These are phyloP conservation scores for Wickerhamiella nectarea DNA, from an alignment of 805 yeast genomes.

Conservation along the genomic window DNA sequence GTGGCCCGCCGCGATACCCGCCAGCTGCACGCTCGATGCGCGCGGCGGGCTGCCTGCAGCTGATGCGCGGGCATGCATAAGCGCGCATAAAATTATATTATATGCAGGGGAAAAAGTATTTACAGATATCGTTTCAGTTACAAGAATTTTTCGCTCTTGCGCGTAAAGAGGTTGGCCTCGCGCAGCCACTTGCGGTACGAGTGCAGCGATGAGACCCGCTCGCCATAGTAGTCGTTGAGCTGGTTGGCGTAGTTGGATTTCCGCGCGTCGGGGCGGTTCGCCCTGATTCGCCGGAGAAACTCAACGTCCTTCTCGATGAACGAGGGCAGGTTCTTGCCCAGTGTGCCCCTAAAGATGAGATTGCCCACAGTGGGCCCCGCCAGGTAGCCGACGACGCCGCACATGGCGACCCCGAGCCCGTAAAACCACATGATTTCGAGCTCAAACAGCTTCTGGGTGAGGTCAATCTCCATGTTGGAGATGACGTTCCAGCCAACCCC, in stretches of 20 bases:
- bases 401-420: conserved; percentile 56
- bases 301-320: conserved; percentile 45
- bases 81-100: no score
- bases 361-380: conserved; percentile 76
- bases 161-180: conserved; percentile 73
- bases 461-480: conserved; percentile 73
- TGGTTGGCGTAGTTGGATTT: conserved; percentile 80
- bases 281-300: conserved; percentile 59
- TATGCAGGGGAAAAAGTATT: neutral
- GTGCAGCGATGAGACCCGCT: conserved; percentile 72
- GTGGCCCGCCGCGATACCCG: no score
- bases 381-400: conserved; percentile 66
- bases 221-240: conserved; percentile 98
- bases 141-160: conserved; percentile 24
- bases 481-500: conserved; percentile 58
- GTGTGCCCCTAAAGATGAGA: conserved; percentile 38
- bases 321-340: conserved; percentile 13
- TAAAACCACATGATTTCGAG: conserved; percentile 77
- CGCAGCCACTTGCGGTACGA: conserved; percentile 93
- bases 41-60: neutral
- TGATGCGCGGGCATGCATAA: no score
- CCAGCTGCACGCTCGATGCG: neutral
- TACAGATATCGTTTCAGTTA: conserved; percentile 6
- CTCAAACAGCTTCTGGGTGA: conserved; percentile 74
- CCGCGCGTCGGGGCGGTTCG: conserved; percentile 82